A percentile compares a stretch with the other conserved stretches of the same genome.
phyloP scores from a whole-genome alignment of 2,329 filamentous ascomycete species.

The Cercospora citrullina region DNA sequence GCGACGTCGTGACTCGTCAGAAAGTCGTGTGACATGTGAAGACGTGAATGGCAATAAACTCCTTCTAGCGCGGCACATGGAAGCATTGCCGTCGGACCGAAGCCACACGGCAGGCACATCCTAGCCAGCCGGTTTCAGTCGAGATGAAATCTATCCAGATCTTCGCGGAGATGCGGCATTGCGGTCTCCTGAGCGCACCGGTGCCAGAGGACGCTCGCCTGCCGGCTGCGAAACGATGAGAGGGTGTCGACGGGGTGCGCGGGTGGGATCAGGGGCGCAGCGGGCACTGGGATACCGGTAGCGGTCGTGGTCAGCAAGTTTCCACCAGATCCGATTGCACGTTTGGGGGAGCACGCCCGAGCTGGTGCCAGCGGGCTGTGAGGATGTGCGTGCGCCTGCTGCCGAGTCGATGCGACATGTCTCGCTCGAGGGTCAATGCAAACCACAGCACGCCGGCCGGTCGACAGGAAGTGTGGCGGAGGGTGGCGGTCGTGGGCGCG shows the following conservation, averaged over 20 bases:
- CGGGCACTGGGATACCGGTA: not conserved
- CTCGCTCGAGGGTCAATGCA: not conserved
- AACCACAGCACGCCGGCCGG: not conserved
- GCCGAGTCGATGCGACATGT: not conserved
- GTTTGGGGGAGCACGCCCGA: not conserved
- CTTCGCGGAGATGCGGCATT: not conserved
- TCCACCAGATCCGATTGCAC: not conserved
- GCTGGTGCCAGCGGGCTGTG: not conserved
- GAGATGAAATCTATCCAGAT: not conserved
- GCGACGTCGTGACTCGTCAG: not conserved
- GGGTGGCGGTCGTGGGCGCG: slow-evolving; percentile 15
- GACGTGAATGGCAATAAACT: slow-evolving; percentile 1
- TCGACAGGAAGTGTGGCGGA: slow-evolving; percentile 8
- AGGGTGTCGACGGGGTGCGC: not conserved
- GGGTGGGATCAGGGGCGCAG: not conserved
- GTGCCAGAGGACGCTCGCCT: not conserved
- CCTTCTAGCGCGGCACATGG: slow-evolving; percentile 18
- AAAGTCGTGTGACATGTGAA: not conserved
- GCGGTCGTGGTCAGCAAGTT: slow-evolving; percentile 6
- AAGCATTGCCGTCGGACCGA: slow-evolving; percentile 15
- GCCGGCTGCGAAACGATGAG: not conserved
- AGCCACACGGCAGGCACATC: slow-evolving; percentile 13
- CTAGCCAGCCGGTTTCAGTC: slow-evolving; percentile 13
- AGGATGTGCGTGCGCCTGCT: not conserved
- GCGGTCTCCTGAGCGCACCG: not conserved